Evolutionary conservation across 2,329 filamentous ascomycete species (phyloP), one percentile per base, ranked within the genome.

Genomic region (Fusarium sp.): DNA sequence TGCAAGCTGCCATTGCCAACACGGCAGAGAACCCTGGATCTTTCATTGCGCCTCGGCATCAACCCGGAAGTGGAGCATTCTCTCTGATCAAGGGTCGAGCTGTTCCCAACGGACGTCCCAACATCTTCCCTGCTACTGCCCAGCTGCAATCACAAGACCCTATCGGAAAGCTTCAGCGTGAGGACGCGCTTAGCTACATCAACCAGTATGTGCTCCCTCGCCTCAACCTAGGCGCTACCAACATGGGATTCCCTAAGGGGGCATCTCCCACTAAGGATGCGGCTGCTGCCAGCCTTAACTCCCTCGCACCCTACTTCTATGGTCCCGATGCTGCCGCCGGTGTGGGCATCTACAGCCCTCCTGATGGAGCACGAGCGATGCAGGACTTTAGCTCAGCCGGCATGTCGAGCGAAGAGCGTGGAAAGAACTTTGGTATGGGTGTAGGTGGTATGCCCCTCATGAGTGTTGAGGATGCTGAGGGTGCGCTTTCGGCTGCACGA

Each of bases 191-290:
- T 39, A 86, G 85, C 76, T 91, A 90, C 77, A 90, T 91, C 78
- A 91, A 91, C 76, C 89, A 91, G 77, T 90, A 89, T 68, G 87
- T 91, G 3, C 81, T 91, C 33, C 89, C 89, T 20, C 84, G 85
- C 6, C 81, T 89, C 18, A 88, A 87, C 68, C 80, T 88, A 4
- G 84, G 84, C 38, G 82, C 81, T 28, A 81, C 82, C 57, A 85
- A 84, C 61, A 79, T 83, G 73, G 79, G 79, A 8, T 75, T 78
- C 24, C 74, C 80, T 13, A 83, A 82, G 68, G 79, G 77, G 8
- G 71, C 77, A 1, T 74, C 79, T 1, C 75, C 80, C 4, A 75
- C 81, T 12, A 83, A 83, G 52, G 81, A 85, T 23, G 80, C 83
- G 15, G 81, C 84, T 23, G 82, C 84, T 38, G 82, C 84, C 10